Percentiles rank a stretch among this genome's conserved stretches.
Conservation (phyloP, 805 yeast genomes). For the Myxozyma udenii region DNA sequence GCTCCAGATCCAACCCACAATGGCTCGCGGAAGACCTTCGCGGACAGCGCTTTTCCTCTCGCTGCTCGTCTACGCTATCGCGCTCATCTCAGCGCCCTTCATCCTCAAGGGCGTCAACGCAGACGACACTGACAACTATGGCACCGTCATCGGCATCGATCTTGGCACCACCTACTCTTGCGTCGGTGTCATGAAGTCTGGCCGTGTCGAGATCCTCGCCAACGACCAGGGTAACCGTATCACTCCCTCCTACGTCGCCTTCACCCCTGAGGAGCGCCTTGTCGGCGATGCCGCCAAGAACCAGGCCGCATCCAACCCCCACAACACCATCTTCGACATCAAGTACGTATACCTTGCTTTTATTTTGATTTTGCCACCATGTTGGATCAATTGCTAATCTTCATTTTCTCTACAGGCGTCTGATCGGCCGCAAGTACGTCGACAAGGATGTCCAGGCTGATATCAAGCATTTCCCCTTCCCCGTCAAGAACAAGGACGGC, state of each 20-base stretch:
- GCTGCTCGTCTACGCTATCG: constrained; percentile 38
- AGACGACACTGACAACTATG: constrained; percentile 42
- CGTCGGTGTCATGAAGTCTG: constrained; percentile 84
- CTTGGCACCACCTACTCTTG: constrained; percentile 97
- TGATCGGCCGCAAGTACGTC: constrained; percentile 77
- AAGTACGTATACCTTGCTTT: too few relatives aligned
- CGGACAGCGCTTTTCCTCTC: constrained; percentile 34
- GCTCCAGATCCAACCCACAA: constrained; percentile 3
- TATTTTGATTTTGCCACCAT: too few relatives aligned
- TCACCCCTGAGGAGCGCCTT: constrained; percentile 90
- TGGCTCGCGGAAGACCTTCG: constrained; percentile 26
- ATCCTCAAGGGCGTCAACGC: constrained; percentile 35
- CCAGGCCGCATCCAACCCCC: constrained; percentile 95
- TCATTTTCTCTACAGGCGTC: constrained; percentile 85
- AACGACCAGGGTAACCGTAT: constrained; percentile 99
- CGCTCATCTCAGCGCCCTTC: constrained; percentile 40
- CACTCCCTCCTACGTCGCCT: constrained; percentile 94
- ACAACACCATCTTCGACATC: constrained; percentile 86
- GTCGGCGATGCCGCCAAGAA: constrained; percentile 98
- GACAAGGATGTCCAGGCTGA: constrained; percentile 79
- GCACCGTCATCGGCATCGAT: constrained; percentile 83
- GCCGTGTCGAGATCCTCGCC: constrained; percentile 91
- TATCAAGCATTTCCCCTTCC: constrained; percentile 85
- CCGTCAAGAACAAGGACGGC: constrained; percentile 68
- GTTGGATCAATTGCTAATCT: too few relatives aligned